Conservation (phyloP, 805 yeast genomes). For the Zygosaccharomyces siamensis region DNA sequence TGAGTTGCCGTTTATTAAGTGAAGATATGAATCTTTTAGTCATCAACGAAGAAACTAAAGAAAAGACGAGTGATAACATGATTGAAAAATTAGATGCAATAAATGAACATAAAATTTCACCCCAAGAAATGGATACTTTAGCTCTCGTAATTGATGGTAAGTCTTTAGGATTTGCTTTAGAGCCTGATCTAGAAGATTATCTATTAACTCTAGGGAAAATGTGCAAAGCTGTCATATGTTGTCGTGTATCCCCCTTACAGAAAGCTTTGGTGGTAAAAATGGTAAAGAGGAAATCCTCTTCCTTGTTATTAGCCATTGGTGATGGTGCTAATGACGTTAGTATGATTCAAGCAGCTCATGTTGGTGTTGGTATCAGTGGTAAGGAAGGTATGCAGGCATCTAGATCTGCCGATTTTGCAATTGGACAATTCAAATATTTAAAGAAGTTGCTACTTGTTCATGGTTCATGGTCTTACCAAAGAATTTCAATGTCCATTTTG, state of each 20-base stretch:
- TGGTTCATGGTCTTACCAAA: conserved; percentile 96
- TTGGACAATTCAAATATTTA: conserved; percentile 89
- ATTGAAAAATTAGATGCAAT: conserved; percentile 72
- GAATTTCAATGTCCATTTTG: conserved; percentile 86
- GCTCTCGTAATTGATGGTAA: conserved; percentile 94
- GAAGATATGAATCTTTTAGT: conserved; percentile 94
- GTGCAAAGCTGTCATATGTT: conserved; percentile 95
- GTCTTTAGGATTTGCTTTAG: conserved; percentile 81
- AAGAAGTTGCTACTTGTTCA: conserved; percentile 83
- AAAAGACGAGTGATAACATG: conserved; percentile 70
- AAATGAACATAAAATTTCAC: conserved; percentile 55
- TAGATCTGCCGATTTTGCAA: conserved; percentile 93
- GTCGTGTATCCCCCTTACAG: conserved; percentile 96
- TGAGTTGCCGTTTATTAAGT: conserved; percentile 90
- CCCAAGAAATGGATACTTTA: conserved; percentile 67
- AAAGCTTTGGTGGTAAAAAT: conserved; percentile 93
- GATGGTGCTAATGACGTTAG: conserved; percentile 99
- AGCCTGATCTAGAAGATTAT: conserved; percentile 69
- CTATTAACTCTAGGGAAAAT: conserved; percentile 74
- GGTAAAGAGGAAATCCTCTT: conserved; percentile 74
- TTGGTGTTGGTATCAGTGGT: conserved; percentile 98
- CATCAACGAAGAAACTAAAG: conserved; percentile 79
- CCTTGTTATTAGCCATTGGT: conserved; percentile 85
- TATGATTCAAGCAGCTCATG: conserved; percentile 99
- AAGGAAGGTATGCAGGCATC: conserved; percentile 99